Conservation (phyloP, 306 rosid genomes). For the Vigna hirtella region DNA sequence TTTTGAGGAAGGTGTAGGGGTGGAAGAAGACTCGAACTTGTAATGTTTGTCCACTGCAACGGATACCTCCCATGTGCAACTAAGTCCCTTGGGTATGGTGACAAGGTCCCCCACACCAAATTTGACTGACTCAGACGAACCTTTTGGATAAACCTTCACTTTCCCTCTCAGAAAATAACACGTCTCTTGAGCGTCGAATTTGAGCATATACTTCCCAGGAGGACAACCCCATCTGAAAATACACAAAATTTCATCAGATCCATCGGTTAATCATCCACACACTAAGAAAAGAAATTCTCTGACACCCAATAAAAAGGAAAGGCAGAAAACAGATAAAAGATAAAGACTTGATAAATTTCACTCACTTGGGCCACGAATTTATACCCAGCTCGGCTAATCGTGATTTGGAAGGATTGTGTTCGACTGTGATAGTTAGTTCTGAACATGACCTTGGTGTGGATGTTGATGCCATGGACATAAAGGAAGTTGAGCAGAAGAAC, state of each 20-base stretch:
- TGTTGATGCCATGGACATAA: conserved; percentile 52
- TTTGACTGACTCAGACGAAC: conserved; percentile 58
- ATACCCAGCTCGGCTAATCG: conserved; percentile 66
- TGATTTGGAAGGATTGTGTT: conserved; percentile 70
- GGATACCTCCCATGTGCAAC: conserved; percentile 90
- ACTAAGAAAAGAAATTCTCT: neutral
- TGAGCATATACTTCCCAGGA: conserved; percentile 79
- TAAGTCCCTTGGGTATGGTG: conserved; percentile 74
- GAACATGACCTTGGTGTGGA: conserved; percentile 49
- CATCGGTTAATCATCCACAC: neutral
- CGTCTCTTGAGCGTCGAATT: conserved; percentile 77
- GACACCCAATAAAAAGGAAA: neutral
- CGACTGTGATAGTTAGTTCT: conserved; percentile 57
- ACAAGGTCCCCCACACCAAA: conserved; percentile 89
- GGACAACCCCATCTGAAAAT: conserved; percentile 81
- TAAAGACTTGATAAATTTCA: neutral
- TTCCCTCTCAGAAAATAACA: conserved; percentile 77
- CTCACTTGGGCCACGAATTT: conserved; percentile 85
- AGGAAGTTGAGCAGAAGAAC: neutral
- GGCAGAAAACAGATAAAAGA: neutral
- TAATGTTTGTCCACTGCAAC: conserved; percentile 82
- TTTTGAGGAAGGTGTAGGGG: conserved; percentile 25
- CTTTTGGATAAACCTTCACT: conserved; percentile 74
- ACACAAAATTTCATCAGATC: neutral
- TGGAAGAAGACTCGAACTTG: conserved; percentile 67